These are phyloP conservation scores for Trichophyton equinum DNA, from an alignment of 2,329 filamentous ascomycete genomes.

Conservation along the genomic window DNA sequence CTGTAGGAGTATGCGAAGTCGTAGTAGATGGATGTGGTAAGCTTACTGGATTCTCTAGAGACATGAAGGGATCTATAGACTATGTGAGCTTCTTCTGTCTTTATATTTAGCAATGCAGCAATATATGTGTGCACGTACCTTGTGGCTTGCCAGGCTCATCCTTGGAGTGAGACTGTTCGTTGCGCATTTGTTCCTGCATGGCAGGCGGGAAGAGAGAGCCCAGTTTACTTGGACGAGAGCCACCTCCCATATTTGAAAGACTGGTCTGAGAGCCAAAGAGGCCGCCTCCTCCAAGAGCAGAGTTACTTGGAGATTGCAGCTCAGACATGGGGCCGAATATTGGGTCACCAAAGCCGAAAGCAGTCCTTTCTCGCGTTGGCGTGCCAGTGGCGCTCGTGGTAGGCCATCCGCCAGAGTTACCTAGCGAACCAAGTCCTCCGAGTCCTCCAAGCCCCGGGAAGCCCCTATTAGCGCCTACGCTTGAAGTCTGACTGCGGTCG, in stretches of 20 bases:
- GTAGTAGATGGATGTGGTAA: conserved; percentile 22
- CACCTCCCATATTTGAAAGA: conserved; percentile 48
- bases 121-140: conserved; percentile 28
- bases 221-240: conserved; percentile 67
- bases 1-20: conserved; percentile 26
- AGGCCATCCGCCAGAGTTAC: conserved; percentile 36
- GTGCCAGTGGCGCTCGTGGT: conserved; percentile 61
- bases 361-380: conserved; percentile 47
- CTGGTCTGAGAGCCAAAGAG: conserved; percentile 52
- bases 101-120: conserved; percentile 16
- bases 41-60: conserved; percentile 22
- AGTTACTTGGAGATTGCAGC: conserved; percentile 43
- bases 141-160: conserved; percentile 48
- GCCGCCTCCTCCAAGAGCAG: conserved; percentile 31
- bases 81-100: conserved; percentile 8
- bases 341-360: conserved; percentile 44
- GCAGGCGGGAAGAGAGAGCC: conserved; percentile 75
- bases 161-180: conserved; percentile 48
- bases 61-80: conserved; percentile 19
- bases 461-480: conserved; percentile 55
- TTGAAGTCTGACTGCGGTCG: conserved; percentile 87
- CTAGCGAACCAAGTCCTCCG: conserved; percentile 43
- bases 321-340: conserved; percentile 68
- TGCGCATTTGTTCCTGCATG: conserved; percentile 85
- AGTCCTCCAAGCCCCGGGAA: conserved; percentile 49